phyloP scores from a whole-genome alignment of 164 flowering plant genomes.

The Aristolochia fimbriata region DNA sequence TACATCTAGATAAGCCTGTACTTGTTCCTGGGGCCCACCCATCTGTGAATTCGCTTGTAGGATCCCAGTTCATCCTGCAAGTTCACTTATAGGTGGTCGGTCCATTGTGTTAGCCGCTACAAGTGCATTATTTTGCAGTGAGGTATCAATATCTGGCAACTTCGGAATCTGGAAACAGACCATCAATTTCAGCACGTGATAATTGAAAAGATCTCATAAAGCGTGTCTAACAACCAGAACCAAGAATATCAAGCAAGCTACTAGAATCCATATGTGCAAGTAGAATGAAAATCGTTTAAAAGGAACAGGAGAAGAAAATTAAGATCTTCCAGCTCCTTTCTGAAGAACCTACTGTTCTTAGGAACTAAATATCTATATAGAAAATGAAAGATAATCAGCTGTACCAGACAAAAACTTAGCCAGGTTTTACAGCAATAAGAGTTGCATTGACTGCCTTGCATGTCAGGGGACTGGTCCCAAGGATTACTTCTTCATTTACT shows the following conservation, averaged over 20 bases:
- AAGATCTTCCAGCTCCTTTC: not conserved
- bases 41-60: too few relatives aligned
- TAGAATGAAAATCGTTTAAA: not conserved
- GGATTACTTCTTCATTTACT: not conserved
- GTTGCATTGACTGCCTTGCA: not conserved
- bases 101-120: conserved; percentile 74
- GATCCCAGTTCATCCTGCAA: conserved; percentile 45
- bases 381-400: too few relatives aligned
- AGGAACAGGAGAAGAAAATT: not conserved
- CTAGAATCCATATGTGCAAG: not conserved
- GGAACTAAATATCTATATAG: too few relatives aligned
- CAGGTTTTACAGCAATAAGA: not conserved
- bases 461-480: not conserved
- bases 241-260: not conserved
- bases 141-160: conserved; percentile 76
- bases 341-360: not conserved
- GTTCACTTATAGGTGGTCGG: conserved; percentile 88
- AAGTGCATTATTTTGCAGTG: conserved; percentile 55
- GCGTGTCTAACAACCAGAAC: not conserved
- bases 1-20: too few relatives aligned
- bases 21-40: too few relatives aligned
- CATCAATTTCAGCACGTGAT: not conserved
- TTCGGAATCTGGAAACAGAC: conserved; percentile 57
- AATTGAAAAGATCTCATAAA: not conserved
- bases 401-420: too few relatives aligned